phyloP scores from a whole-genome alignment of 2,329 filamentous ascomycete species.

The Aspergillus proliferans region DNA sequence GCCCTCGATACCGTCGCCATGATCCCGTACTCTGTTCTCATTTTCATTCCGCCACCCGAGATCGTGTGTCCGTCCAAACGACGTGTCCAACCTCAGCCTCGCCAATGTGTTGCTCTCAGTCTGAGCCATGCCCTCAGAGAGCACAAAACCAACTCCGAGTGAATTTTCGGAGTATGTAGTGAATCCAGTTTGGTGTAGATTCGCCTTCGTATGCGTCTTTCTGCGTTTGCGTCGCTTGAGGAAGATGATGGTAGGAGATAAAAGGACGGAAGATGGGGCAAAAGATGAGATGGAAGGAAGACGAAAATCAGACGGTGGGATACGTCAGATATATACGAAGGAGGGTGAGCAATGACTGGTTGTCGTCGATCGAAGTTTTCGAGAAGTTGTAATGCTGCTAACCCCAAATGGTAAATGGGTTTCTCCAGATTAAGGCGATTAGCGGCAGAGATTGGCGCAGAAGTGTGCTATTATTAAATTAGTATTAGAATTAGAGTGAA shows the following conservation, averaged over 20 bases:
- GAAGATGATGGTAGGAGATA: too few species aligned
- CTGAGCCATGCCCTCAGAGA: constrained; percentile 33
- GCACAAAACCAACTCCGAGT: constrained; percentile 9
- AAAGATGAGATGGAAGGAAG: neutral
- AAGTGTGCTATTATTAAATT: too few species aligned
- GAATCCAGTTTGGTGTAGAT: neutral
- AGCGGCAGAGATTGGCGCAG: neutral
- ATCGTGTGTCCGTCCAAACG: constrained; percentile 24
- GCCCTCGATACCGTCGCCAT: constrained; percentile 32
- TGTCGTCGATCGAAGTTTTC: neutral
- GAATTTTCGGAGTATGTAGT: neutral
- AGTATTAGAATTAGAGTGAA: neutral
- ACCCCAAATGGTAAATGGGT: neutral
- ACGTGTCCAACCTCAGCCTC: constrained; percentile 35
- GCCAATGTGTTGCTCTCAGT: constrained; percentile 28
- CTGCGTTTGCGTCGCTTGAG: too few species aligned
- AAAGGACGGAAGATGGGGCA: neutral
- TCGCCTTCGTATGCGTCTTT: neutral
- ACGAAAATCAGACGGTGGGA: too few species aligned
- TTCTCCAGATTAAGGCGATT: neutral
- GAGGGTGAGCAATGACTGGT: neutral
- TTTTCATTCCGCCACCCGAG: constrained; percentile 20
- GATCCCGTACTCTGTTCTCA: constrained; percentile 18
- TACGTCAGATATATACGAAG: too few species aligned
- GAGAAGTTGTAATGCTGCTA: neutral